Evolutionary conservation across 257 asterid genomes (phyloP).

Genomic region (Solanum lignicaule): DNA sequence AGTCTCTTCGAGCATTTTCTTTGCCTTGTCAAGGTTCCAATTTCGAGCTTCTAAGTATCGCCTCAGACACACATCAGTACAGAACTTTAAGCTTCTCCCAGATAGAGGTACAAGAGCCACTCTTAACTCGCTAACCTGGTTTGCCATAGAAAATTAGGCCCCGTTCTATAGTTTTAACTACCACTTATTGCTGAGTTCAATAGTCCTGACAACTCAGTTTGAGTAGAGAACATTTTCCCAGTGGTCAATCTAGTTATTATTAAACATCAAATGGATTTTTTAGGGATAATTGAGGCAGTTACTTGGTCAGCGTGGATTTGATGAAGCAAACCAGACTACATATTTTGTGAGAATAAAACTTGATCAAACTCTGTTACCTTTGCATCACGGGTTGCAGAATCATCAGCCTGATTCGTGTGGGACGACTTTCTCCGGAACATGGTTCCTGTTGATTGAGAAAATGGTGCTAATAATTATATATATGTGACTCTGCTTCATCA

Average conservation of each 20-base stretch:
- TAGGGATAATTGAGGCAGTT: background rate
- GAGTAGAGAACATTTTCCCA: background rate
- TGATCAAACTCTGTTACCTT: conserved; percentile 36
- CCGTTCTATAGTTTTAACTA: background rate
- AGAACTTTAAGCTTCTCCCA: conserved; percentile 47
- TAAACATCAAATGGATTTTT: background rate
- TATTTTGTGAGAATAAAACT: background rate
- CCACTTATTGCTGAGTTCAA: background rate
- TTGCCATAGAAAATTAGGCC: background rate
- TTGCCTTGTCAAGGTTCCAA: conserved; percentile 72
- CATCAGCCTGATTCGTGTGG: conserved; percentile 26
- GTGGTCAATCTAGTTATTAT: background rate
- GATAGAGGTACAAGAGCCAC: conserved; percentile 50
- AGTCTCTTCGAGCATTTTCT: conserved; percentile 64
- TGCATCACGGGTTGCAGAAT: conserved; percentile 27
- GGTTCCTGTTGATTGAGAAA: conserved; percentile 8
- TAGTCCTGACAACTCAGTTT: background rate
- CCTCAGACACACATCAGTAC: conserved; percentile 56
- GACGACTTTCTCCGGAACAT: conserved; percentile 61
- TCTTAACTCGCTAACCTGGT: conserved; percentile 54
- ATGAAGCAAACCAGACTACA: background rate
- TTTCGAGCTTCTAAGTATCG: conserved; percentile 70
- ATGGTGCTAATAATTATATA: background rate
- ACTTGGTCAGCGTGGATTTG: background rate
- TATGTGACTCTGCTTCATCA: background rate